Conservation (phyloP, 805 yeast species). For the Lachancea cidri region DNA sequence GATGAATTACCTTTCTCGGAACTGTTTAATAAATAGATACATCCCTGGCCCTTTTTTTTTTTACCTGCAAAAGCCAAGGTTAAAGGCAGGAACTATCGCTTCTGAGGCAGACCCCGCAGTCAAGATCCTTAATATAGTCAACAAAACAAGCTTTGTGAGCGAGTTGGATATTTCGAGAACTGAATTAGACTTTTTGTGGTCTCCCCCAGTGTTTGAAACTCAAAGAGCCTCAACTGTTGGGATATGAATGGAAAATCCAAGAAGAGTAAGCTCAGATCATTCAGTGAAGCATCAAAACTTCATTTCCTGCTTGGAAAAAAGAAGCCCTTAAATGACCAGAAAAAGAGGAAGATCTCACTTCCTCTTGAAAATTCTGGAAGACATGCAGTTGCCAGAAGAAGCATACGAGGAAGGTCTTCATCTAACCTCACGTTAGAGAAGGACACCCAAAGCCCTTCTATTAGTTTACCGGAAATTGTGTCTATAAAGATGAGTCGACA, state of each 20-base stretch:
- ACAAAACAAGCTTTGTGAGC: neutral
- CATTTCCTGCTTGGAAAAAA: neutral
- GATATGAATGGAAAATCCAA: neutral
- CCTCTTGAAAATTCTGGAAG: conserved; percentile 4
- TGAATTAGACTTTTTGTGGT: neutral
- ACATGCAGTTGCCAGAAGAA: conserved; percentile 6
- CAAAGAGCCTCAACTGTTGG: neutral
- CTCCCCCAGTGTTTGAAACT: neutral
- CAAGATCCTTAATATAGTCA: neutral
- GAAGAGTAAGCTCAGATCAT: neutral
- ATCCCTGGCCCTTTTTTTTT: too few relatives aligned
- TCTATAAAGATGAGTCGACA: conserved; percentile 17
- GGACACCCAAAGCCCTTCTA: neutral
- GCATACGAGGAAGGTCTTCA: conserved; percentile 3
- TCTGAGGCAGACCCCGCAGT: neutral
- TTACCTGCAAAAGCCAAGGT: too few relatives aligned
- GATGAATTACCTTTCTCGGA: neutral
- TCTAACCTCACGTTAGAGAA: conserved; percentile 6
- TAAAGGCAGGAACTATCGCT: neutral
- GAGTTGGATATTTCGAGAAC: neutral
- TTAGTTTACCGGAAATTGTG: conserved; percentile 21
- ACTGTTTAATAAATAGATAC: neutral
- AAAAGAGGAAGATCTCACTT: neutral
- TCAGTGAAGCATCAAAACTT: neutral
- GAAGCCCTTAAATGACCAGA: neutral